phyloP scores from a whole-genome alignment of 225 moss, liverwort and hornwort species.

The Ulota crispa region DNA sequence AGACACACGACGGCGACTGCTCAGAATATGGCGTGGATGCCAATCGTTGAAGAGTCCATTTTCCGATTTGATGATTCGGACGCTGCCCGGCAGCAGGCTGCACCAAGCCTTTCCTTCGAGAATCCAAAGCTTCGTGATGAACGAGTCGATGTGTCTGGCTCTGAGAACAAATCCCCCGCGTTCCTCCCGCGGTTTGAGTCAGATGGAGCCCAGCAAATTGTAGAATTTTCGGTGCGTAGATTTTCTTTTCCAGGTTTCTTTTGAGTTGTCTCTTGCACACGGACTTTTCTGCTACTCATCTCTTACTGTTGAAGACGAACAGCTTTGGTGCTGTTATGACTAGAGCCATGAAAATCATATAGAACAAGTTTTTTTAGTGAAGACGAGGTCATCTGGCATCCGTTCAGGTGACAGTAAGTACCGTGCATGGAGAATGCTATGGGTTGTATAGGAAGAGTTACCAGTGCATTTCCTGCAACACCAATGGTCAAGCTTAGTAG shows the following conservation, averaged over 20 bases:
- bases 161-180: slow-evolving; percentile 33
- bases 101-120: slow-evolving; percentile 59
- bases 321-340: not conserved
- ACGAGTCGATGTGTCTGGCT: slow-evolving; percentile 18
- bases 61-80: slow-evolving; percentile 84
- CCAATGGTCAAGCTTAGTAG: slow-evolving; percentile 2
- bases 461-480: not conserved
- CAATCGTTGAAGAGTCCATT: slow-evolving; percentile 65
- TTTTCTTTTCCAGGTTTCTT: not conserved
- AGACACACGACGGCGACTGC: slow-evolving; percentile 25
- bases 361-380: not conserved
- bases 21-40: slow-evolving; percentile 61
- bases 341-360: not conserved
- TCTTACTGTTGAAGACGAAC: not conserved
- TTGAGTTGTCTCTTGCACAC: not conserved
- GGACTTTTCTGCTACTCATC: not conserved
- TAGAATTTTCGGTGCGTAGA: slow-evolving; percentile 50
- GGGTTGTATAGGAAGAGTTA: not conserved
- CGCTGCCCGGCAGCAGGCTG: slow-evolving; percentile 43
- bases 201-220: slow-evolving; percentile 63
- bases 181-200: slow-evolving; percentile 55
- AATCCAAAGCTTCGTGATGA: slow-evolving; percentile 51
- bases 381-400: not conserved
- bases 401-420: not conserved
- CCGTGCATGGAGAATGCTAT: not conserved